Conservation (phyloP, 208 protist genomes). For the Trypanosoma grayi region DNA sequence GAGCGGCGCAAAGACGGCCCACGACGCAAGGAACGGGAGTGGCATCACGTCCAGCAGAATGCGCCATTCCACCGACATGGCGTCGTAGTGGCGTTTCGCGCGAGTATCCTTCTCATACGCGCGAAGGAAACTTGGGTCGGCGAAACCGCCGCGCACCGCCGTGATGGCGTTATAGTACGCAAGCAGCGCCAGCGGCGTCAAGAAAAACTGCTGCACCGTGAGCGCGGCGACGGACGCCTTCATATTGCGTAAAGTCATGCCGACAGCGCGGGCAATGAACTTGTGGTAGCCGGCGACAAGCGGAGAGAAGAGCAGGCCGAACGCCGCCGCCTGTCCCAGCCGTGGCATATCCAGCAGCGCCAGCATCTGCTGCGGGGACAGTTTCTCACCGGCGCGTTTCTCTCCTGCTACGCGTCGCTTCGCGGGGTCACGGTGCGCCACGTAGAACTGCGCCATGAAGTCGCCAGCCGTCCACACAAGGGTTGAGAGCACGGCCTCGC, state of each 20-base stretch:
- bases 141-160: conserved; percentile 49
- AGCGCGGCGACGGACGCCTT: conserved; percentile 47
- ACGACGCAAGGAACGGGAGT: conserved; percentile 62
- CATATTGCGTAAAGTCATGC: conserved; percentile 20
- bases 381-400: conserved; percentile 29
- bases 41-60: conserved; percentile 68
- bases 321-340: conserved; percentile 35
- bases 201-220: conserved; percentile 55
- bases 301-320: conserved; percentile 40
- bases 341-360: conserved; percentile 56
- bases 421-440: conserved; percentile 50
- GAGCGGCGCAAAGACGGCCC: conserved; percentile 59
- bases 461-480: conserved; percentile 49
- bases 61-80: conserved; percentile 43
- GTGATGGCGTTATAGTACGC: conserved; percentile 76
- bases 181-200: conserved; percentile 61
- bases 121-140: conserved; percentile 49
- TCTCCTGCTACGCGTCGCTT: conserved; percentile 37
- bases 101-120: conserved; percentile 19
- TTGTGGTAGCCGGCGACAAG: conserved; percentile 18
- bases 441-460: conserved; percentile 73
- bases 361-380: conserved; percentile 45
- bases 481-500: conserved; percentile 15
- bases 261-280: conserved; percentile 37
- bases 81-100: conserved; percentile 38